These are phyloP conservation scores for Glomus cerebriforme DNA, from an alignment of 192 early-diverging fungal genomes.

Conservation along the genomic window DNA sequence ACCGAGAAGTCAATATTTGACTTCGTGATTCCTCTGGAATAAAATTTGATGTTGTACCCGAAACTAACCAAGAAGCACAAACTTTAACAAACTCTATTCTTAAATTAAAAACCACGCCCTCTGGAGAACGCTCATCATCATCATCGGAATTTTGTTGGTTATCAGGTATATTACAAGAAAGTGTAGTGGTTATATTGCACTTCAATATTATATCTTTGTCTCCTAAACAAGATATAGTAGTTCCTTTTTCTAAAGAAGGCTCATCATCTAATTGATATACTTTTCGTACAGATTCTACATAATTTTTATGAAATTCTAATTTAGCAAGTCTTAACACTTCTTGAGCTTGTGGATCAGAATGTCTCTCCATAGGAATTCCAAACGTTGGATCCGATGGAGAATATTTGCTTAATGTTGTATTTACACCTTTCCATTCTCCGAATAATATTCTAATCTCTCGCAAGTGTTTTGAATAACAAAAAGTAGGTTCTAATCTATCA, in stretches of 20 bases:
- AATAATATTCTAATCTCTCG: conserved; percentile 18
- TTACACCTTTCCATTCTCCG: conserved; percentile 3
- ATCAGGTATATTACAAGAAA: neutral
- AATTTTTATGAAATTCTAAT: neutral
- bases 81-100: conserved; percentile 23
- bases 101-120: neutral
- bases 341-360: neutral
- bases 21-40: neutral
- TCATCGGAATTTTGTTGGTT: neutral
- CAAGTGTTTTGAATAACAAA: neutral
- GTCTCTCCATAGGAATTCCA: neutral
- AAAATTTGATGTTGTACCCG: conserved; percentile 4
- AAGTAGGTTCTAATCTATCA: neutral
- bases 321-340: neutral
- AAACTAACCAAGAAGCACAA: conserved; percentile 22
- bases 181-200: neutral
- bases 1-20: conserved; percentile 9
- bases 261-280: conserved; percentile 12
- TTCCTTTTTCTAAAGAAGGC: neutral
- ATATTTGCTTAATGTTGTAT: neutral
- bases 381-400: neutral
- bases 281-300: conserved; percentile 11
- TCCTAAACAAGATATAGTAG: neutral
- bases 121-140: neutral
- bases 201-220: conserved; percentile 27